Evolutionary conservation across 805 yeast genomes (phyloP).

Genomic region (Priceomyces carsonii): DNA sequence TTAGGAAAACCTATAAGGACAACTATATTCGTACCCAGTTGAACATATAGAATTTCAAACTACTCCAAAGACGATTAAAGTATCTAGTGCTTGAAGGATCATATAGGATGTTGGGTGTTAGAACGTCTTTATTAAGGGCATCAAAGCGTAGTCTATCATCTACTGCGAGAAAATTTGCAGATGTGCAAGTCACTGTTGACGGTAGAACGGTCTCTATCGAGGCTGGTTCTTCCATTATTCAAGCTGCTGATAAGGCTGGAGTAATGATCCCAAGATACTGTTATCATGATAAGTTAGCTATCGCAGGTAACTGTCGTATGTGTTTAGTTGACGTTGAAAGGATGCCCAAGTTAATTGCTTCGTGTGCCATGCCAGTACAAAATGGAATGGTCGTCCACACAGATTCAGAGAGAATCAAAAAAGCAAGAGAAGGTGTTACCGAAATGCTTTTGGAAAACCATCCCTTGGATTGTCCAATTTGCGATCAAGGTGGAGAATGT

Average conservation of each 20-base stretch:
- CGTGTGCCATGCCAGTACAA: slow-evolving; percentile 91
- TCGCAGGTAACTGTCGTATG: slow-evolving; percentile 94
- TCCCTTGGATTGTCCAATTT: slow-evolving; percentile 89
- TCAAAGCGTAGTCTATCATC: slow-evolving; percentile 21
- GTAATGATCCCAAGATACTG: slow-evolving; percentile 87
- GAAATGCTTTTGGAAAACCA: slow-evolving; percentile 87
- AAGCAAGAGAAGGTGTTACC: slow-evolving; percentile 87
- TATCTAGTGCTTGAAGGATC: too few species aligned
- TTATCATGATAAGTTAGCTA: slow-evolving; percentile 86
- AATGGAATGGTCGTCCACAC: slow-evolving; percentile 87
- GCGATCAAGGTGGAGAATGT: slow-evolving; percentile 95
- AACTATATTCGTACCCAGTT: too few species aligned
- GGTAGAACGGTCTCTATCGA: slow-evolving; percentile 76
- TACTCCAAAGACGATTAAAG: too few species aligned
- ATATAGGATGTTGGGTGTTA: slow-evolving; percentile 16
- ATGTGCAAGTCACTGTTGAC: slow-evolving; percentile 61
- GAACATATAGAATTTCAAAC: too few species aligned
- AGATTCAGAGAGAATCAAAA: slow-evolving; percentile 71
- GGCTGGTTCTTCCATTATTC: slow-evolving; percentile 85
- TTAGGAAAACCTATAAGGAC: slow-evolving; percentile 1
- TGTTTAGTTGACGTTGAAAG: slow-evolving; percentile 87
- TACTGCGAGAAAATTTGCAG: slow-evolving; percentile 38
- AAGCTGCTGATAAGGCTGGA: slow-evolving; percentile 91
- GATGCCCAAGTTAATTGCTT: slow-evolving; percentile 86
- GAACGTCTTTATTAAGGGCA: slow-evolving; percentile 21